These are phyloP conservation scores for Podospora bellae-mahoneyi DNA, from an alignment of 495 filamentous ascomycete genomes.

Conservation along the genomic window DNA sequence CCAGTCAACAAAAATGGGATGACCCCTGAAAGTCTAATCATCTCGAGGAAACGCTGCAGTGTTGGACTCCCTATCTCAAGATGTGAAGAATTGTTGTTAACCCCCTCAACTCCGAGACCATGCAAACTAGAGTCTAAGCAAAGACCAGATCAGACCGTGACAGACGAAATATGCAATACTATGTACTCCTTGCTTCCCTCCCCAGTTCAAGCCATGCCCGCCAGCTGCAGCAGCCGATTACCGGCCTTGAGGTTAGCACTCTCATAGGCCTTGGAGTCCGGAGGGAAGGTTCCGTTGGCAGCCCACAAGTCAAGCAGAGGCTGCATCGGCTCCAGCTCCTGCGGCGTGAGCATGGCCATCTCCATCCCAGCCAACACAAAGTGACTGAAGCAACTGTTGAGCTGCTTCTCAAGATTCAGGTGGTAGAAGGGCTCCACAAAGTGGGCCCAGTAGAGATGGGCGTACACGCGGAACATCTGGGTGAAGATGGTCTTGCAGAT, in stretches of 20 bases:
- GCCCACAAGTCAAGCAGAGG: slow-evolving; percentile 86
- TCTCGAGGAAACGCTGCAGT: neutral
- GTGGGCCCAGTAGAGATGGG: slow-evolving; percentile 84
- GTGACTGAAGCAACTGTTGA: slow-evolving; percentile 95
- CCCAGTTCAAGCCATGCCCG: slow-evolving; percentile 23
- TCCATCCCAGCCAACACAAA: slow-evolving; percentile 86
- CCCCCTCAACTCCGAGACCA: slow-evolving; percentile 15
- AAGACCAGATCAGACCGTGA: neutral
- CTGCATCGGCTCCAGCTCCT: slow-evolving; percentile 91
- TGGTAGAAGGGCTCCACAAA: slow-evolving; percentile 81
- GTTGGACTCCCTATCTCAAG: neutral
- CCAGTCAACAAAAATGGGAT: neutral
- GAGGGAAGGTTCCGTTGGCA: slow-evolving; percentile 75
- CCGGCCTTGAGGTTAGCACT: slow-evolving; percentile 52
- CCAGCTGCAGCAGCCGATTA: slow-evolving; percentile 42
- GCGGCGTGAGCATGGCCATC: slow-evolving; percentile 73
- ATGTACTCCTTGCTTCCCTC: neutral
- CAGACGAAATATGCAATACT: neutral
- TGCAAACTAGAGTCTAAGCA: slow-evolving; percentile 11
- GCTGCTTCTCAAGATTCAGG: slow-evolving; percentile 73
- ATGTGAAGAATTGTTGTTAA: neutral
- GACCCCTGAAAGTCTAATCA: neutral
- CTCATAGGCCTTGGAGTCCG: slow-evolving; percentile 59
- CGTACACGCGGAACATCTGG: slow-evolving; percentile 96
- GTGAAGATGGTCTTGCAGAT: slow-evolving; percentile 89